These are phyloP conservation scores for Baorangia bicolor DNA, from an alignment of 768 basidiomycete species.

Conservation along the genomic window DNA sequence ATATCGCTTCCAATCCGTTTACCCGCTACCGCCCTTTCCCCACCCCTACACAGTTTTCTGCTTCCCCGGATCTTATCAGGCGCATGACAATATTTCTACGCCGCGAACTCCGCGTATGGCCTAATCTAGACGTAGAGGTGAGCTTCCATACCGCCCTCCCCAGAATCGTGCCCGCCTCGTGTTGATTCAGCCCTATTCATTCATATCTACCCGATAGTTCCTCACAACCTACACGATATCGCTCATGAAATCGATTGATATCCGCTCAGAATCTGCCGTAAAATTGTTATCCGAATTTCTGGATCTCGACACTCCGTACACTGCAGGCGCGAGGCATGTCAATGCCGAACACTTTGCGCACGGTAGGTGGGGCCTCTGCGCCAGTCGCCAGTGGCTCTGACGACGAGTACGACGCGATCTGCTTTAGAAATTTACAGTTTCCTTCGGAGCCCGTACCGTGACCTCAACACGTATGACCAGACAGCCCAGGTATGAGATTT, in stretches of 20 bases:
- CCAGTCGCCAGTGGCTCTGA: neutral
- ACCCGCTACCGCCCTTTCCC: constrained; percentile 91
- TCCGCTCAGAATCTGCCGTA: constrained; percentile 85
- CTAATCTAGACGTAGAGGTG: constrained; percentile 86
- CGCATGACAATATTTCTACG: constrained; percentile 80
- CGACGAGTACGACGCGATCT: neutral
- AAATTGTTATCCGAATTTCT: constrained; percentile 85
- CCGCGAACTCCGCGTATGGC: constrained; percentile 86
- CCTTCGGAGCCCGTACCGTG: constrained; percentile 84
- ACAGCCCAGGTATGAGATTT: constrained; percentile 66
- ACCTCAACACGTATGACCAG: constrained; percentile 78
- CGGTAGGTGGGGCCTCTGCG: constrained; percentile 47
- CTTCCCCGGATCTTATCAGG: constrained; percentile 70
- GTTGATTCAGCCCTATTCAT: constrained; percentile 12
- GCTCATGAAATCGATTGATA: constrained; percentile 89
- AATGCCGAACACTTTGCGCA: constrained; percentile 95
- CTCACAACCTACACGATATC: constrained; percentile 86
- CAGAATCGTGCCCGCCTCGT: neutral
- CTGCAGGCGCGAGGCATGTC: constrained; percentile 52
- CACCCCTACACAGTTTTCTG: constrained; percentile 79
- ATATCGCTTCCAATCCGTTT: constrained; percentile 83
- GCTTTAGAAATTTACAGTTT: constrained; percentile 81
- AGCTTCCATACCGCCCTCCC: constrained; percentile 18
- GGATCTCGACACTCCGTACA: constrained; percentile 66
- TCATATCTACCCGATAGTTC: constrained; percentile 52